Evolutionary conservation across 495 filamentous ascomycete genomes (phyloP).

Genomic region (Hypoxylon crocopeplum): DNA sequence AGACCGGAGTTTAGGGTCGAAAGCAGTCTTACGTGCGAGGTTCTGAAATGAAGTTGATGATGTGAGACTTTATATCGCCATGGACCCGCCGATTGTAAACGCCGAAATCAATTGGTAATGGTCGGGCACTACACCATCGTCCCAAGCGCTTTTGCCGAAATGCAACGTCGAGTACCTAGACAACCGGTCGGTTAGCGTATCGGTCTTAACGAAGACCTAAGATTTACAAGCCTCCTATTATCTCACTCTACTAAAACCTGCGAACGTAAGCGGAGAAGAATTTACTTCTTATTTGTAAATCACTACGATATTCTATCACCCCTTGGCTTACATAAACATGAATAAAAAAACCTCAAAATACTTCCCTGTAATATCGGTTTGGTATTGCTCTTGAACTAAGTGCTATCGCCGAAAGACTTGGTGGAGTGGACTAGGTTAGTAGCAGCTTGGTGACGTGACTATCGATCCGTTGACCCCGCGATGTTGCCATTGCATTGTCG

Average conservation of each 20-base stretch:
- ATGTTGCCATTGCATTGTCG: conserved; percentile 15
- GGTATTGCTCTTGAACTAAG: not conserved
- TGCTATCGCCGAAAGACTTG: conserved; percentile 28
- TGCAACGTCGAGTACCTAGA: too few relatives aligned
- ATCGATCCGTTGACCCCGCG: conserved; percentile 15
- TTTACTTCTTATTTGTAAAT: too few relatives aligned
- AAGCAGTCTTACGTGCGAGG: too few relatives aligned
- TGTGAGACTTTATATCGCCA: not conserved
- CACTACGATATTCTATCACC: too few relatives aligned
- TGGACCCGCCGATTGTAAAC: conserved; percentile 10
- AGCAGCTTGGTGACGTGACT: conserved; percentile 6
- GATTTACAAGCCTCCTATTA: too few relatives aligned
- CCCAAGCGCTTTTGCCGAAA: too few relatives aligned
- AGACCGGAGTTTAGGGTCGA: too few relatives aligned
- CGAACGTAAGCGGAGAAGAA: too few relatives aligned
- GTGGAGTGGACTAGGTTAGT: conserved; percentile 8
- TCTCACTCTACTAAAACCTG: too few relatives aligned
- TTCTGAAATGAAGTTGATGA: not conserved
- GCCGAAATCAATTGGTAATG: conserved; percentile 25
- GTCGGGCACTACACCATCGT: not conserved
- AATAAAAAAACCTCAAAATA: not conserved
- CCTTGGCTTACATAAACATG: not conserved
- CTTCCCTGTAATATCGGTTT: not conserved
- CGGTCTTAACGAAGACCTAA: not conserved
- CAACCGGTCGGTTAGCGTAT: too few relatives aligned